Conservation (phyloP, 345 rosid species). For the Murraya koenigii region DNA sequence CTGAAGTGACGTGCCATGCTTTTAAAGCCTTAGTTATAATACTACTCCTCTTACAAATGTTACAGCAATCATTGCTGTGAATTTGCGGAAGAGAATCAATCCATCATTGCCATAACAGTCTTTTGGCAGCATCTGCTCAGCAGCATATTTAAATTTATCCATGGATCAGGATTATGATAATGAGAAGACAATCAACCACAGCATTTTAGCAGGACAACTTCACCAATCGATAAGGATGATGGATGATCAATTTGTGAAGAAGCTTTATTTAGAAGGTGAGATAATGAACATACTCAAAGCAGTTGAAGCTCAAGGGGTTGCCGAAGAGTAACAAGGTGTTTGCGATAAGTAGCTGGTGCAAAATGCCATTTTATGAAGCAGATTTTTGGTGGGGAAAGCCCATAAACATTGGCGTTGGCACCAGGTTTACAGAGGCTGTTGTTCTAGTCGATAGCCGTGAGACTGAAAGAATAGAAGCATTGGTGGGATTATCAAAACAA, state of each 20-base stretch:
- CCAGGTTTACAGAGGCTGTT: neutral
- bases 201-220: neutral
- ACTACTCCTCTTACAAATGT: neutral
- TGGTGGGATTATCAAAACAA: slow-evolving; percentile 23
- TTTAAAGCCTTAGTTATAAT: too few species aligned
- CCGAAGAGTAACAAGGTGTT: neutral
- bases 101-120: neutral
- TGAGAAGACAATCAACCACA: neutral
- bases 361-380: neutral
- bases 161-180: neutral
- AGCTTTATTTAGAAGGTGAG: neutral
- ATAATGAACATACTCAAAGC: neutral
- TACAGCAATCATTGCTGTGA: neutral
- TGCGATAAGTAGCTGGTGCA: neutral
- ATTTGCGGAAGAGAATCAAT: neutral
- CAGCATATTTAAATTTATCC: neutral
- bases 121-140: neutral
- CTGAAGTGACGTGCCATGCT: too few species aligned
- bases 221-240: neutral
- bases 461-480: slow-evolving; percentile 29
- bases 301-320: neutral
- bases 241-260: neutral
- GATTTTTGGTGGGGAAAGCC: neutral
- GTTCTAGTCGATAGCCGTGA: neutral
- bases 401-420: neutral